Evolutionary conservation across 306 rosid species (phyloP).

Genomic region (Bauhinia variegata): DNA sequence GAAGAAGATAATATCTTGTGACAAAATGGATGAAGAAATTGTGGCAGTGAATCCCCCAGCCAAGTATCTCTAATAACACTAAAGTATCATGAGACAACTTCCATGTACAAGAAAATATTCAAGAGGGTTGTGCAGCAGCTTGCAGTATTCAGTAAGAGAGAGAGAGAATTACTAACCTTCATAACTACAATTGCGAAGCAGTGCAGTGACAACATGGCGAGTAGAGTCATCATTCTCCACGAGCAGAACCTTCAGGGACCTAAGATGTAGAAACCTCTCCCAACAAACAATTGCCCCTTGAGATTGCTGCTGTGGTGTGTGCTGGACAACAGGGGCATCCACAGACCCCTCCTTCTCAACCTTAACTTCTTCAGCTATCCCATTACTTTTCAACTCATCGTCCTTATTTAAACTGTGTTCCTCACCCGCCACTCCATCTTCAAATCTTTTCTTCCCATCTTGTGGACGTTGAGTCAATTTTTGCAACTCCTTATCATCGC

Average conservation of each 20-base stretch:
- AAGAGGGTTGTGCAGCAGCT: neutral
- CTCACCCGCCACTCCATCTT: conserved; percentile 42
- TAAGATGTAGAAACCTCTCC: conserved; percentile 86
- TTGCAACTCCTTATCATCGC: conserved; percentile 45
- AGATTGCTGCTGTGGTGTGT: conserved; percentile 56
- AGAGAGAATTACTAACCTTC: conserved; percentile 61
- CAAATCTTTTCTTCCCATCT: conserved; percentile 46
- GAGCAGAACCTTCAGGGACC: conserved; percentile 86
- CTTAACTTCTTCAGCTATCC: conserved; percentile 47
- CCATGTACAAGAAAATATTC: neutral
- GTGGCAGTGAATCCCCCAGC: neutral
- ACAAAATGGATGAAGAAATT: neutral
- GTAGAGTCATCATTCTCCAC: conserved; percentile 89
- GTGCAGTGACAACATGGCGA: conserved; percentile 83
- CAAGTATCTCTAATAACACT: conserved; percentile 13
- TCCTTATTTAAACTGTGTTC: conserved; percentile 40
- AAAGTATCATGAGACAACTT: conserved; percentile 5
- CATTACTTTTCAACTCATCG: conserved; percentile 55
- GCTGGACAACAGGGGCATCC: conserved; percentile 51
- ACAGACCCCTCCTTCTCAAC: conserved; percentile 47
- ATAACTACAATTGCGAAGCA: conserved; percentile 94
- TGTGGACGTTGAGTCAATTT: conserved; percentile 42
- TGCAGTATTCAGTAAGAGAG: neutral
- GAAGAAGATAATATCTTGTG: no score
- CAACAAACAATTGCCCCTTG: conserved; percentile 80